Evolutionary conservation across 2,329 filamentous ascomycete genomes (phyloP), one percentile per base, ranked within the genome.

Genomic region (Aspergillus novofumigatus): DNA sequence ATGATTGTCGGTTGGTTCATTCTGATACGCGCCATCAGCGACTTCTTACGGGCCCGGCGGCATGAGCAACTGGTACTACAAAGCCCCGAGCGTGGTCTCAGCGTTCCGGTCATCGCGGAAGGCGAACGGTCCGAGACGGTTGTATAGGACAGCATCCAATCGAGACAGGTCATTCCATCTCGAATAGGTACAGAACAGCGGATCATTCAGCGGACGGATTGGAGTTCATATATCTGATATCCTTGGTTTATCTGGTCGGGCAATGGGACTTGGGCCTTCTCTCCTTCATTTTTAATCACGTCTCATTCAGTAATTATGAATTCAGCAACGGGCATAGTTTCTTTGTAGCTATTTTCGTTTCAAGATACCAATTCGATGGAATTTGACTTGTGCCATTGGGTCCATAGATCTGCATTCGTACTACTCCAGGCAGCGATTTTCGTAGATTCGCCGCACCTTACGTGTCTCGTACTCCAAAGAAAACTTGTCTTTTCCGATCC

Each of bases 1-100:
- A 99, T 99, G 94, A 90, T 99, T 69, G 88, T 96, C 1, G 94
- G 94, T 4, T 99, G 94, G 94, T 97, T 97, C 70, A 92, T 99
- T 61, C 80, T 99, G 60, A 97, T 99, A 70, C 86, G 92, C 74
- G 88, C 92, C n/a, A 86, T 96, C 20, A 92, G 89, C 66, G 92
- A 97, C 72, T 99, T 94, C 71, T 77, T 97, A 60, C 85, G 87
- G 64, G 94, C 92, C 41, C 84, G 93, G 70, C 83, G 91, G 69
- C 94, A 97, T 71, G 94, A 99, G 77, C 90, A 94, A 72, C 80
- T 99, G 52, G 91, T 99, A 4, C 78, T 97, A 63, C 92, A 96
- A 72, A 96, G 91, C 71, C 94, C 94, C 0, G 92, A 96, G 67
- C 83, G 94, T 38, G 92, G 93, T 1, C 79, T 97, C 53, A 87